phyloP scores from a whole-genome alignment of 2,329 filamentous ascomycete species.

The Knufia petricola region DNA sequence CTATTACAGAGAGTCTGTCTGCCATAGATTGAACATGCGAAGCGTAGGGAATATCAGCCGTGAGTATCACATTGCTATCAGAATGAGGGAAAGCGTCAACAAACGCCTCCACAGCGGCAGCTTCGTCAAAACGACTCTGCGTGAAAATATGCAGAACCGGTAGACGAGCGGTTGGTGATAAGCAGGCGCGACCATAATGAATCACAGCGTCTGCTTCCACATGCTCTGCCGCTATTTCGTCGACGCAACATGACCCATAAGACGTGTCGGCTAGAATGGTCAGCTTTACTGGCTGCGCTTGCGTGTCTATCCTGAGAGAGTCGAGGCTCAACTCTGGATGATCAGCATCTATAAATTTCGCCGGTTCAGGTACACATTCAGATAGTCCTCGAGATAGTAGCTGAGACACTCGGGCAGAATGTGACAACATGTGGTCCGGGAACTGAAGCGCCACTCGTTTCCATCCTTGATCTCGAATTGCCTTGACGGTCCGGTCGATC shows the following conservation, averaged over 20 bases:
- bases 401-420: slow-evolving; percentile 71
- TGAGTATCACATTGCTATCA: slow-evolving; percentile 59
- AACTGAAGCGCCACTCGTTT: slow-evolving; percentile 83
- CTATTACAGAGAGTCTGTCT: slow-evolving; percentile 44
- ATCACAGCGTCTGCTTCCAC: slow-evolving; percentile 82
- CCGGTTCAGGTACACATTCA: slow-evolving; percentile 15
- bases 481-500: slow-evolving; percentile 64
- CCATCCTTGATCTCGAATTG: slow-evolving; percentile 65
- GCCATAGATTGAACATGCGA: slow-evolving; percentile 58
- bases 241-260: slow-evolving; percentile 93
- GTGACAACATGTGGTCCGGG: slow-evolving; percentile 80
- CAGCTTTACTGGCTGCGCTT: slow-evolving; percentile 39
- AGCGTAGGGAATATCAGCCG: slow-evolving; percentile 83
- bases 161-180: slow-evolving; percentile 78
- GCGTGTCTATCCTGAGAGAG: no score
- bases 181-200: slow-evolving; percentile 85
- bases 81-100: slow-evolving; percentile 57
- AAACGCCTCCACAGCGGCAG: slow-evolving; percentile 52
- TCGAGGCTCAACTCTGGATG: not conserved
- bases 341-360: no score
- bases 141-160: slow-evolving; percentile 92
- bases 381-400: slow-evolving; percentile 48
- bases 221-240: slow-evolving; percentile 93
- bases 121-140: slow-evolving; percentile 55
- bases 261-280: slow-evolving; percentile 92